phyloP scores from a whole-genome alignment of 78 protist genomes.

The Corallochytrium limacisporum region DNA sequence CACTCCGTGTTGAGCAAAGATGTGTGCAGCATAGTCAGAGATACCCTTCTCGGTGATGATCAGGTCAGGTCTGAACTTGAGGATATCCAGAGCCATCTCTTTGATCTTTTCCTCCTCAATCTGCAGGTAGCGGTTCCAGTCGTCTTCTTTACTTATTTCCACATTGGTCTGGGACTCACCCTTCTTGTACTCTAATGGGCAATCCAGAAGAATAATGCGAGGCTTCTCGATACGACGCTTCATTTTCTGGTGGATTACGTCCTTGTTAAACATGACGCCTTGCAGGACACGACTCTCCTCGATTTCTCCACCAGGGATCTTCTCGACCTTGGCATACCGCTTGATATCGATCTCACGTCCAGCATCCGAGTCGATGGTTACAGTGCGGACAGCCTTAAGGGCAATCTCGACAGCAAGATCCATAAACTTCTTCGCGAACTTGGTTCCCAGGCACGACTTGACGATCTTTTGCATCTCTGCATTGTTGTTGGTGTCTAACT shows the following conservation, averaged over 20 bases:
- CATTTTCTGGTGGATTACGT: constrained; percentile 93
- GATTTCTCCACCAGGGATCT: constrained; percentile 97
- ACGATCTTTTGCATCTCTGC: constrained; percentile 40
- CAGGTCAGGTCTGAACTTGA: constrained; percentile 90
- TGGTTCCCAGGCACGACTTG: constrained; percentile 80
- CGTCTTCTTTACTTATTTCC: constrained; percentile 75
- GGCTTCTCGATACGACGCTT: constrained; percentile 87
- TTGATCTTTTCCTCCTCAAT: constrained; percentile 88
- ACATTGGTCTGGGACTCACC: constrained; percentile 86
- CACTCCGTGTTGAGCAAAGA: constrained; percentile 40
- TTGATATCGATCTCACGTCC: constrained; percentile 86
- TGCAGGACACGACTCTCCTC: constrained; percentile 75
- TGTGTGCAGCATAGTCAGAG: constrained; percentile 18
- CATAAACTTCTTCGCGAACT: constrained; percentile 41
- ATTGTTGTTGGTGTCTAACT: constrained; percentile 44
- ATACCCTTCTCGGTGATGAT: constrained; percentile 98
- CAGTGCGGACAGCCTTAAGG: constrained; percentile 85
- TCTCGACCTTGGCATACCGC: constrained; percentile 87
- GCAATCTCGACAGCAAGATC: constrained; percentile 81
- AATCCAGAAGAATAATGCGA: constrained; percentile 89
- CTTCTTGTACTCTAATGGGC: constrained; percentile 97
- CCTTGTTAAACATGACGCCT: constrained; percentile 98
- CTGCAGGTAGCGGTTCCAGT: constrained; percentile 56
- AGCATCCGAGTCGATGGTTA: constrained; percentile 44
- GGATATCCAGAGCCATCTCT: constrained; percentile 65